Evolutionary conservation across 495 filamentous ascomycete genomes (phyloP).

Genomic region (Cairneyella variabilis): DNA sequence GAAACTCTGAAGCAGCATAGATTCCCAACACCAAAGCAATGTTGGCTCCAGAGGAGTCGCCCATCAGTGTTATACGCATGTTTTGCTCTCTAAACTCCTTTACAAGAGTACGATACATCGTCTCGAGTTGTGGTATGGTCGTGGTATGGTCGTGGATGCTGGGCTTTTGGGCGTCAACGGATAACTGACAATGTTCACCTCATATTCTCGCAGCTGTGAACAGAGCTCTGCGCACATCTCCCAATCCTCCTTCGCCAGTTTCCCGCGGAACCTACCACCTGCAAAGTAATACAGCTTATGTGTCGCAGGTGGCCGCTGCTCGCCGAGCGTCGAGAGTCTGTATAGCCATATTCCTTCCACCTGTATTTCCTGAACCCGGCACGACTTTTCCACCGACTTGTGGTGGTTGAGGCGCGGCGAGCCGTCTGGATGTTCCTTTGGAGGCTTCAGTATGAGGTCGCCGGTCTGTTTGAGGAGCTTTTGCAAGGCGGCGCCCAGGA

Average conservation of each 20-base stretch:
- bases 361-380: background rate
- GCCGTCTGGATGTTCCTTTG: background rate
- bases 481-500: background rate
- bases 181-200: constrained; percentile 10
- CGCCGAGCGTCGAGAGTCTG: background rate
- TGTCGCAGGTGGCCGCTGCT: background rate
- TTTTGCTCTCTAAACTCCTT: background rate
- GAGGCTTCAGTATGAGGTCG: background rate
- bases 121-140: background rate
- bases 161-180: constrained; percentile 1
- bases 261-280: background rate
- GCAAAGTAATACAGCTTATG: constrained; percentile 10
- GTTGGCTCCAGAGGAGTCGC: constrained; percentile 12
- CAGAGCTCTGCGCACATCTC: constrained; percentile 2
- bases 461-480: background rate
- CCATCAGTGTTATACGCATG: constrained; percentile 5
- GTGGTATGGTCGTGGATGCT: constrained; percentile 1
- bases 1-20: background rate
- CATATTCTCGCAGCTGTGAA: background rate
- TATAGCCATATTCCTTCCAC: background rate
- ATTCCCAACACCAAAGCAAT: constrained; percentile 7
- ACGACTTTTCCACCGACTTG: background rate
- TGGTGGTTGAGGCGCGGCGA: constrained; percentile 1
- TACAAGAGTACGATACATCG: background rate
- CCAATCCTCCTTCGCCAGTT: constrained; percentile 1